Evolutionary conservation across 352 stramenopile genomes (phyloP).

Genomic region (Thalassiosira oceanica): DNA sequence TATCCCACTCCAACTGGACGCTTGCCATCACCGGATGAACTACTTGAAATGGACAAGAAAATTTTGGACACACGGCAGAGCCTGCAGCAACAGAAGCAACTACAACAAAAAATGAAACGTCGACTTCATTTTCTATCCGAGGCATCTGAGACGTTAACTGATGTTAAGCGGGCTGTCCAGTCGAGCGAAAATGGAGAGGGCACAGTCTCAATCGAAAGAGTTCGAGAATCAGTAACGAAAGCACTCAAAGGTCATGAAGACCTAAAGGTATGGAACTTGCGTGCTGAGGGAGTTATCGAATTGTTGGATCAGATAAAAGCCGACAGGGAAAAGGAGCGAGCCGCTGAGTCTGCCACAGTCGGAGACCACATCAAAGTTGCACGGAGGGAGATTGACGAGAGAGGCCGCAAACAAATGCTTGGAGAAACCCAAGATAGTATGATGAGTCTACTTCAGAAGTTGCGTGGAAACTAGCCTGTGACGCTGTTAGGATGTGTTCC

Average conservation of each 20-base stretch:
- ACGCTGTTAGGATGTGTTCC: too few species aligned
- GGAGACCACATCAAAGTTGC: not conserved
- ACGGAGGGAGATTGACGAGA: conserved; percentile 38
- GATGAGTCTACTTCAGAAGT: too few species aligned
- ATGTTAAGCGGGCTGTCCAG: conserved; percentile 17
- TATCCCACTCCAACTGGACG: conserved; percentile 6
- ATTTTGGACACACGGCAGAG: conserved; percentile 30
- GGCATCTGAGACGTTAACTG: conserved; percentile 16
- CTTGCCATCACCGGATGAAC: conserved; percentile 27
- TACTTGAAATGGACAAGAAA: conserved; percentile 36
- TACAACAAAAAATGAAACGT: conserved; percentile 18
- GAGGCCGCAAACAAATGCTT: conserved; percentile 30
- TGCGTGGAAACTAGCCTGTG: too few species aligned
- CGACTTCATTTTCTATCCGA: conserved; percentile 21
- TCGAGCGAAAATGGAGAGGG: not conserved
- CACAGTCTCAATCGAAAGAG: not conserved
- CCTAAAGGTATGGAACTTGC: conserved; percentile 36
- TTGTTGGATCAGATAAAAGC: conserved; percentile 53
- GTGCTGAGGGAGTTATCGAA: conserved; percentile 36
- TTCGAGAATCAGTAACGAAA: conserved; percentile 27
- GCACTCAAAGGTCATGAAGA: conserved; percentile 44
- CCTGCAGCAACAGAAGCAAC: conserved; percentile 31
- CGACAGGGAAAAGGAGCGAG: conserved; percentile 15
- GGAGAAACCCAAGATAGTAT: too few species aligned
- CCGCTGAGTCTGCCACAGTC: not conserved